Percentiles rank a stretch among this genome's conserved stretches.
Evolutionary conservation across 78 protist species (phyloP).

Genomic region (Pigoraptor vietnamica): DNA sequence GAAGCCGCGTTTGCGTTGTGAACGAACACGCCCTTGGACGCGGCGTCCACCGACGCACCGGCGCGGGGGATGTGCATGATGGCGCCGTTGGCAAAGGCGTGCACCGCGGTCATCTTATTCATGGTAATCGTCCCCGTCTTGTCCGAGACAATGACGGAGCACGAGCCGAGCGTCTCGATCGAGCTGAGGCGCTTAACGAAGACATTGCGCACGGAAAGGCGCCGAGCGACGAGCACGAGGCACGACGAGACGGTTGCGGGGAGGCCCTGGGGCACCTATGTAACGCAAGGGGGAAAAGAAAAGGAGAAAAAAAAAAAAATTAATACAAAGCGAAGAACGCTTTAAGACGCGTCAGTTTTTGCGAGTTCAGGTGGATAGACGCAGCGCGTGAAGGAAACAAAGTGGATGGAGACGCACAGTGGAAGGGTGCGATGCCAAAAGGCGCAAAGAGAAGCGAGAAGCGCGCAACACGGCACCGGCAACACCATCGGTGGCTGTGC

Average conservation of each 20-base stretch:
- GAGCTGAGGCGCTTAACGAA: conserved; percentile 69
- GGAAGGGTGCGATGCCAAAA: too few relatives aligned
- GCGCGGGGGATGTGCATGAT: not conserved
- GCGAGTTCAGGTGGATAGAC: too few relatives aligned
- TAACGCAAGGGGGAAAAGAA: not conserved
- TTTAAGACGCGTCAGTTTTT: too few relatives aligned
- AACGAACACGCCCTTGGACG: not conserved
- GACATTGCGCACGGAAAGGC: conserved; percentile 83
- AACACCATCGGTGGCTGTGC: too few relatives aligned
- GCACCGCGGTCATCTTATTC: conserved; percentile 56
- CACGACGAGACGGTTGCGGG: conserved; percentile 83
- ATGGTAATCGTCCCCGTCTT: conserved; percentile 98
- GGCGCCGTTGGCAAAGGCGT: not conserved
- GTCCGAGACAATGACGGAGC: conserved; percentile 87
- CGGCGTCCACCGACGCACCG: too few relatives aligned
- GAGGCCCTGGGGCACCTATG: conserved; percentile 60
- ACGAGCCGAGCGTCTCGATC: conserved; percentile 85
- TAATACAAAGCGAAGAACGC: too few relatives aligned
- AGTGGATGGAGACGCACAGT: too few relatives aligned
- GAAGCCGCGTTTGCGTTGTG: not conserved
- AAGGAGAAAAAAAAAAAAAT: not conserved
- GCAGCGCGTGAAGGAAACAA: too few relatives aligned
- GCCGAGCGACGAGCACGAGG: conserved; percentile 74
- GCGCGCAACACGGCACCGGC: too few relatives aligned
- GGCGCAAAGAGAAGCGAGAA: conserved; percentile 58